Percentiles rank a stretch among this genome's conserved stretches.
Conservation (phyloP, 345 rosid species). For the Eucalyptus curtisii region DNA sequence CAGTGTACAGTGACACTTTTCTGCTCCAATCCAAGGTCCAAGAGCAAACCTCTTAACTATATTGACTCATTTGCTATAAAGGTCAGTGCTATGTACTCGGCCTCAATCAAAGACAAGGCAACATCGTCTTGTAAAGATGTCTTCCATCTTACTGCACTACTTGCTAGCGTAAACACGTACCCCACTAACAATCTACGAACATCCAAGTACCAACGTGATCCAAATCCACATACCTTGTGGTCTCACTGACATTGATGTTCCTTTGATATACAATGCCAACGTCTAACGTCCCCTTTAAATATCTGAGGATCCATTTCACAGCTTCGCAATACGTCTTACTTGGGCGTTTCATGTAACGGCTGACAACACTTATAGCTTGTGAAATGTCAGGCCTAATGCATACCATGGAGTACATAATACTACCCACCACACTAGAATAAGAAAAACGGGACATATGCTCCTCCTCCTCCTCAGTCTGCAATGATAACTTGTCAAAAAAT, state of each 20-base stretch:
- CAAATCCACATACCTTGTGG: neutral
- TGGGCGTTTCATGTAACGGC: too few species aligned
- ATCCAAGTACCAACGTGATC: neutral
- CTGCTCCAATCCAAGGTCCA: neutral
- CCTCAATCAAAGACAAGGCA: rapidly evolving
- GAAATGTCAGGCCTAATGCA: too few species aligned
- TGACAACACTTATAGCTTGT: too few species aligned
- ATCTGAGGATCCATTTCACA: too few species aligned
- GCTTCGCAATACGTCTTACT: too few species aligned
- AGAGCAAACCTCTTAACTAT: neutral
- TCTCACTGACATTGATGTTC: neutral
- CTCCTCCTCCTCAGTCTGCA: rapidly evolving
- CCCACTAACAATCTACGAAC: neutral
- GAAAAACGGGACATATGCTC: too few species aligned
- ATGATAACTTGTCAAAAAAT: too few species aligned
- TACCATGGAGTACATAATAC: too few species aligned
- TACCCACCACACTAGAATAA: too few species aligned
- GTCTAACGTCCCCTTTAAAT: neutral
- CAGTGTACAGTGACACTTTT: neutral
- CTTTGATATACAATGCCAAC: too few species aligned
- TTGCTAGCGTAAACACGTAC: rapidly evolving
- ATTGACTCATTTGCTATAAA: neutral
- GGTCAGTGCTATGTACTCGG: rapidly evolving
- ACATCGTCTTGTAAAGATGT: too few species aligned
- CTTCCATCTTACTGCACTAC: neutral